Conservation (phyloP, 2,329 filamentous ascomycete species). For the Diplodia sapinea region DNA sequence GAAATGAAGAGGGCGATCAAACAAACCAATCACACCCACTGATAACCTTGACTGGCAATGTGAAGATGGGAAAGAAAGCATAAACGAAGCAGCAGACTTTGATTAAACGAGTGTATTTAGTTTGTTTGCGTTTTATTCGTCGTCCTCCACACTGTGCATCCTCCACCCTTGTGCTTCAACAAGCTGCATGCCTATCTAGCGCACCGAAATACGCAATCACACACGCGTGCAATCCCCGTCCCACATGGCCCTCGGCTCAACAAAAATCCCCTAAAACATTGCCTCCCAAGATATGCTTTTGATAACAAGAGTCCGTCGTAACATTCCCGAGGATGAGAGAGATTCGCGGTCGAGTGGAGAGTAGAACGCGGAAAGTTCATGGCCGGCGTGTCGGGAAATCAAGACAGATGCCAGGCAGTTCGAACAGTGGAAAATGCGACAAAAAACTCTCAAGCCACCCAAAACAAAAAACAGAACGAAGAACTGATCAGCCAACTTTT, state of each 20-base stretch:
- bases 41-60: too few relatives aligned
- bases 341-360: constrained; percentile 13
- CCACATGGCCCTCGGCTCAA: constrained; percentile 12
- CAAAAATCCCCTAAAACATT: constrained; percentile 16
- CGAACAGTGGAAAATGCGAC: constrained; percentile 24
- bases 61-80: neutral
- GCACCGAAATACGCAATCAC: constrained; percentile 8
- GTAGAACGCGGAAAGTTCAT: neutral
- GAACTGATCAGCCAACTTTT: constrained; percentile 29
- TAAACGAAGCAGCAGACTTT: constrained; percentile 14
- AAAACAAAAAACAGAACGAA: constrained; percentile 24
- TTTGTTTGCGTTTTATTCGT: constrained; percentile 29
- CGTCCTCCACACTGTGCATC: constrained; percentile 20
- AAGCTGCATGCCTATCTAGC: constrained; percentile 25
- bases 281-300: constrained; percentile 27
- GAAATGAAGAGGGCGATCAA: constrained; percentile 24
- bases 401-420: constrained; percentile 21
- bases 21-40: constrained; percentile 6
- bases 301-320: constrained; percentile 14
- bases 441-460: constrained; percentile 27
- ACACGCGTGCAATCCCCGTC: constrained; percentile 9
- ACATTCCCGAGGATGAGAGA: constrained; percentile 21
- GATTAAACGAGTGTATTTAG: constrained; percentile 29
- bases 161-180: constrained; percentile 9
- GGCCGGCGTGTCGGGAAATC: constrained; percentile 7